A percentile compares a stretch with the other conserved stretches of the same genome.
phyloP scores from a whole-genome alignment of 805 yeast species.

The Saccharomycopsis sp. region DNA sequence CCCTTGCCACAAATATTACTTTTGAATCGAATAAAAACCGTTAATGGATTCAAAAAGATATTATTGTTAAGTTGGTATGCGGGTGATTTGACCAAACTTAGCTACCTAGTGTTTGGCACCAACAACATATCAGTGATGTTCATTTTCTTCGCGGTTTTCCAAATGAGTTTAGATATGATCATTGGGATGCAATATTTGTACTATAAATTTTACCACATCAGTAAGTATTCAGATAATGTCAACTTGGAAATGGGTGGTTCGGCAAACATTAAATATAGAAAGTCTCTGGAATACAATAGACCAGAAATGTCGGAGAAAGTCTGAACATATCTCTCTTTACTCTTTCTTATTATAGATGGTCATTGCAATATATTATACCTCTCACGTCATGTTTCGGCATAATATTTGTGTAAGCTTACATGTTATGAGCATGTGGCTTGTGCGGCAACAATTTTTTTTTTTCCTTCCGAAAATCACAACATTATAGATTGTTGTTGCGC shows the following conservation, averaged over 20 bases:
- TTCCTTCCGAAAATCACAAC: too few species aligned
- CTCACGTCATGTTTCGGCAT: too few species aligned
- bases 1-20: constrained; percentile 77
- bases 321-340: background rate
- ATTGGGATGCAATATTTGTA: constrained; percentile 69
- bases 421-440: too few species aligned
- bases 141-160: constrained; percentile 66
- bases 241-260: background rate
- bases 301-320: constrained; percentile 1
- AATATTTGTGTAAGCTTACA: too few species aligned
- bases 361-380: too few species aligned
- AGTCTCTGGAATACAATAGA: constrained; percentile 1
- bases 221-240: background rate
- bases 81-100: constrained; percentile 76
- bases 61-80: constrained; percentile 79
- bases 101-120: constrained; percentile 72
- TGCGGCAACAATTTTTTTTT: too few species aligned
- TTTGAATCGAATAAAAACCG: constrained; percentile 55
- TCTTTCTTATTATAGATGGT: too few species aligned
- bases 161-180: constrained; percentile 65
- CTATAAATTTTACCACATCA: constrained; percentile 39
- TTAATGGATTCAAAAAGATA: constrained; percentile 73
- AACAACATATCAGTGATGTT: constrained; percentile 58
- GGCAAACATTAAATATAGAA: background rate
- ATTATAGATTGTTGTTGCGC: too few species aligned